Conservation (phyloP, 2,329 filamentous ascomycete genomes). For the Aschersonia sp. region DNA sequence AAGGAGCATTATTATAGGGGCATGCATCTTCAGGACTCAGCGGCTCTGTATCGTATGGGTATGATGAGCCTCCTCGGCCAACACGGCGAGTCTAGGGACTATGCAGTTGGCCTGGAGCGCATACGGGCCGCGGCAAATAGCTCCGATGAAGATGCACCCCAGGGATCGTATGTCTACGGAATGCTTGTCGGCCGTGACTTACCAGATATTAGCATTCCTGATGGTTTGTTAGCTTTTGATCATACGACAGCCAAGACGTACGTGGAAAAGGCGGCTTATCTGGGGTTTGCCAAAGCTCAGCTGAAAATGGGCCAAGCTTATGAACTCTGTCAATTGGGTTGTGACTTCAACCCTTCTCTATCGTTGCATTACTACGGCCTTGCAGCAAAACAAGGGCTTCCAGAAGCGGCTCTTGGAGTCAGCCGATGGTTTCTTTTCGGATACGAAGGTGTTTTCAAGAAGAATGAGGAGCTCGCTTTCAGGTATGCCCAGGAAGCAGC, state of each 20-base stretch:
- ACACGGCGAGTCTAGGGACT: slow-evolving; percentile 79
- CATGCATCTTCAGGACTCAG: slow-evolving; percentile 68
- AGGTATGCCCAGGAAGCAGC: slow-evolving; percentile 83
- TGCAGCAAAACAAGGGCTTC: slow-evolving; percentile 79
- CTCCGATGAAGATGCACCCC: slow-evolving; percentile 90
- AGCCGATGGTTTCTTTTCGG: slow-evolving; percentile 98
- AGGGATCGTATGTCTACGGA: slow-evolving; percentile 88
- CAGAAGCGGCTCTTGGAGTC: slow-evolving; percentile 88
- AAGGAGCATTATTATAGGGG: slow-evolving; percentile 81
- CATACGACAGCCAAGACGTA: slow-evolving; percentile 64
- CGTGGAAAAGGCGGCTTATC: slow-evolving; percentile 90
- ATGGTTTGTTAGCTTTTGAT: slow-evolving; percentile 53
- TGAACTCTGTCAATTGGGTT: slow-evolving; percentile 84
- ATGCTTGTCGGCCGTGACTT: slow-evolving; percentile 87
- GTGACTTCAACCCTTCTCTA: slow-evolving; percentile 84
- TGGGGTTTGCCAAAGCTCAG: slow-evolving; percentile 92
- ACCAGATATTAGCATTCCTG: slow-evolving; percentile 75
- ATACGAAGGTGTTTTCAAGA: slow-evolving; percentile 79
- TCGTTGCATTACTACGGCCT: slow-evolving; percentile 94
- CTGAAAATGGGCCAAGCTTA: slow-evolving; percentile 95
- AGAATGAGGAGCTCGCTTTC: slow-evolving; percentile 90
- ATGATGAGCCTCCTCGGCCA: slow-evolving; percentile 97
- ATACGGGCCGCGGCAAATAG: slow-evolving; percentile 72
- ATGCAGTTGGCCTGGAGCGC: slow-evolving; percentile 59
- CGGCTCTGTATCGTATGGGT: slow-evolving; percentile 71